phyloP scores from a whole-genome alignment of 495 filamentous ascomycete species.

The Astrothelium subdiscretum region DNA sequence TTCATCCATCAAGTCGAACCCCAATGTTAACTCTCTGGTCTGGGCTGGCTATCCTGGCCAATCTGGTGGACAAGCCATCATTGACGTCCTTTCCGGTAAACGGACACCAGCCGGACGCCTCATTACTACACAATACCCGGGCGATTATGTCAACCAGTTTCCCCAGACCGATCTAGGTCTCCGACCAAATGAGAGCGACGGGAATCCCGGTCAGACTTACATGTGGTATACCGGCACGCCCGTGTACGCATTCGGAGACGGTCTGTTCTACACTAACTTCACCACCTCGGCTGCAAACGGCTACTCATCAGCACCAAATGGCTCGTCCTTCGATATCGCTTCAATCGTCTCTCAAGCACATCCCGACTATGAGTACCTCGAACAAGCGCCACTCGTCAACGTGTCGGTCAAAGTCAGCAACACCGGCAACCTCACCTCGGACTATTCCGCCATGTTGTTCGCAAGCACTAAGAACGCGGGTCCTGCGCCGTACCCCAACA shows the following conservation, averaged over 20 bases:
- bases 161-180: conserved; percentile 47
- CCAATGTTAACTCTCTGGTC: conserved; percentile 40
- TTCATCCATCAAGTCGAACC: conserved; percentile 25
- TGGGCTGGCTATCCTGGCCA: conserved; percentile 55
- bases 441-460: conserved; percentile 51
- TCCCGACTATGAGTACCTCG: conserved; percentile 11
- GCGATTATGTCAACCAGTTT: conserved; percentile 39
- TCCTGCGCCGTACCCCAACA: conserved; percentile 50
- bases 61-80: conserved; percentile 42
- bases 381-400: conserved; percentile 33
- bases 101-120: conserved; percentile 46
- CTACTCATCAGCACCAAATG: conserved; percentile 4
- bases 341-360: conserved; percentile 8
- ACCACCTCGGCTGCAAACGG: conserved; percentile 21
- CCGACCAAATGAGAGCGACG: conserved; percentile 33
- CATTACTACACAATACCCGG: conserved; percentile 47
- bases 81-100: conserved; percentile 44
- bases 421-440: conserved; percentile 41
- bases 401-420: conserved; percentile 38
- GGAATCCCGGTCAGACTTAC: conserved; percentile 43
- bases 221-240: conserved; percentile 47
- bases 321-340: not conserved
- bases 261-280: conserved; percentile 43
- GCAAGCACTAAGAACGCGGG: conserved; percentile 40
- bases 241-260: conserved; percentile 45